A percentile compares a stretch with the other conserved stretches of the same genome.
Conservation (phyloP, 2,329 filamentous ascomycete genomes). For the Coniochaeta sp. region DNA sequence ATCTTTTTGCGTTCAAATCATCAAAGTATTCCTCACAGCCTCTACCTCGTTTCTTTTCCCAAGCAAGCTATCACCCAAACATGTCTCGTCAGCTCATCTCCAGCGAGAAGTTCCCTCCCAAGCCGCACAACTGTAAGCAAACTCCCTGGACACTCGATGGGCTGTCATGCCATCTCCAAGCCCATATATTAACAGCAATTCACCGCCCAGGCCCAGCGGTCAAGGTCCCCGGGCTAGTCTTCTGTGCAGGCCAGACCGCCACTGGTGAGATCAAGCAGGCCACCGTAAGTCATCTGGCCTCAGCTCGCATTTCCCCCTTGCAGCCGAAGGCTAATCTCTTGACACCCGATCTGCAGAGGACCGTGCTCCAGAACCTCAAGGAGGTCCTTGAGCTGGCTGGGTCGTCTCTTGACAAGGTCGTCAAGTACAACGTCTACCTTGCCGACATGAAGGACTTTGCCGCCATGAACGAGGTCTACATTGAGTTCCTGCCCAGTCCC, state of each 20-base stretch:
- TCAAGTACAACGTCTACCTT: conserved; percentile 22
- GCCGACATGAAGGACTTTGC: conserved; percentile 20
- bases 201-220: conserved; percentile 26
- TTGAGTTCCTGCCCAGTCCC: conserved; percentile 30
- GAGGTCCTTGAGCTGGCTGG: conserved; percentile 20
- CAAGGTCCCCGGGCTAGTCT: conserved; percentile 37
- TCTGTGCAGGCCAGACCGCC: conserved; percentile 39
- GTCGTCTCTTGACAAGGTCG: conserved; percentile 18
- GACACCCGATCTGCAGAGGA: conserved; percentile 8
- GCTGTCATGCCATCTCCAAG: too few relatives aligned
- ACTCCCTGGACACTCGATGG: too few relatives aligned
- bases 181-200: too few relatives aligned
- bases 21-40: background rate
- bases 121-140: conserved; percentile 35
- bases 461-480: conserved; percentile 25
- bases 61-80: conserved; percentile 6
- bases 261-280: conserved; percentile 39
- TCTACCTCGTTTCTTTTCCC: too few relatives aligned
- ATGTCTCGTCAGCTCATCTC: conserved; percentile 40
- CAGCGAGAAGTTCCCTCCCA: conserved; percentile 36
- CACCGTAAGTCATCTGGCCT: conserved; percentile 22
- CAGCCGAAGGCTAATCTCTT: background rate
- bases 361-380: conserved; percentile 17
- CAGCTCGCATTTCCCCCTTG: background rate
- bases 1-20: conserved; percentile 4